Percentiles rank a stretch among this genome's conserved stretches.
These are phyloP conservation scores for Aspergillus sparsus DNA, from an alignment of 495 filamentous ascomycete species.

Conservation along the genomic window DNA sequence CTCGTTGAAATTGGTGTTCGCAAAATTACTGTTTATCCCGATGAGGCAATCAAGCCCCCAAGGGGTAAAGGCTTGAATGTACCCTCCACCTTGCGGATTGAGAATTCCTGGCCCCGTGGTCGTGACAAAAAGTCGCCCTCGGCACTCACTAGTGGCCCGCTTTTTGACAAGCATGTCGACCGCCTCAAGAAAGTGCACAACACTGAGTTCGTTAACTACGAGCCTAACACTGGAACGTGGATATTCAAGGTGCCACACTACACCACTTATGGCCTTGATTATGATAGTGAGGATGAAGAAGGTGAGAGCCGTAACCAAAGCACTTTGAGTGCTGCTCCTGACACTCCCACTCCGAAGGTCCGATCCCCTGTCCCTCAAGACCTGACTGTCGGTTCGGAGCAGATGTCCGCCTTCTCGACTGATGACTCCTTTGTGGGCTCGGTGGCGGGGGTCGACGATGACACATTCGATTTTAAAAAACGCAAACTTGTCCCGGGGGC, in stretches of 20 bases:
- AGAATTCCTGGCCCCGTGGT: conserved; percentile 87
- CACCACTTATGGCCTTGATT: conserved; percentile 90
- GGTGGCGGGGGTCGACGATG: conserved; percentile 62
- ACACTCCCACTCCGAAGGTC: conserved; percentile 58
- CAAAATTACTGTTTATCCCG: conserved; percentile 82
- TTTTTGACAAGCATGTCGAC: conserved; percentile 77
- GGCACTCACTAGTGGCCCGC: conserved; percentile 54
- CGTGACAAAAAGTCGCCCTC: conserved; percentile 57
- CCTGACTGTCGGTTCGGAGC: conserved; percentile 44
- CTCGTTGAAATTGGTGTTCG: conserved; percentile 75
- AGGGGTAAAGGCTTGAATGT: conserved; percentile 88
- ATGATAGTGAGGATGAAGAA: conserved; percentile 74
- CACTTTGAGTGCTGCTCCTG: conserved; percentile 59
- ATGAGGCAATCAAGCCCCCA: conserved; percentile 70
- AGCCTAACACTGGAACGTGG: conserved; percentile 79
- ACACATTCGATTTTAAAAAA: conserved; percentile 81
- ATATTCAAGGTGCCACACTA: conserved; percentile 90
- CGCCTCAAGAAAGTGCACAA: conserved; percentile 73
- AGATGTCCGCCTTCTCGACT: conserved; percentile 49
- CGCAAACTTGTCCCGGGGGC: conserved; percentile 71
- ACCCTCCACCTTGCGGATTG: conserved; percentile 77
- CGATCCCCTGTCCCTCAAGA: conserved; percentile 36
- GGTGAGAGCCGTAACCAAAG: conserved; percentile 56
- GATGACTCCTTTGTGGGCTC: conserved; percentile 51
- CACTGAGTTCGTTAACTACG: conserved; percentile 79